Percentiles rank a stretch among this genome's conserved stretches.
Evolutionary conservation across 2,329 filamentous ascomycete genomes (phyloP).

Genomic region (Exophiala sp.): DNA sequence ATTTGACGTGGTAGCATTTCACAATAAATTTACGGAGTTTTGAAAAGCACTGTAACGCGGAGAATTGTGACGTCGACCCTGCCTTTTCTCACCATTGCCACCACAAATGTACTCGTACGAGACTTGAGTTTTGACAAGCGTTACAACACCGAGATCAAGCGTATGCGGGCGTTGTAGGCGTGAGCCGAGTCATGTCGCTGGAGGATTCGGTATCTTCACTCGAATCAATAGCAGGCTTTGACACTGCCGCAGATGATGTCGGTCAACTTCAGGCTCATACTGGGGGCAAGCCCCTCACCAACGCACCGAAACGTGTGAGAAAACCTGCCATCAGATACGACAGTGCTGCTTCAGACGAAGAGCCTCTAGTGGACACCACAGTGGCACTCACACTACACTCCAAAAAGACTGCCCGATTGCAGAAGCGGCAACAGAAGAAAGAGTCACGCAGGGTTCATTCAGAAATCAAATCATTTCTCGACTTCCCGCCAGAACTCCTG

Average conservation of each 20-base stretch:
- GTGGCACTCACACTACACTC: conserved; percentile 21
- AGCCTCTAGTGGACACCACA: conserved; percentile 26
- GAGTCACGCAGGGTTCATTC: conserved; percentile 17
- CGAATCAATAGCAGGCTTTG: neutral
- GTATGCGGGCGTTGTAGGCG: no score
- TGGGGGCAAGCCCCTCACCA: no score
- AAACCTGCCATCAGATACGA: neutral
- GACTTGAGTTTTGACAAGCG: no score
- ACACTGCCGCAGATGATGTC: neutral
- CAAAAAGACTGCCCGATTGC: conserved; percentile 24
- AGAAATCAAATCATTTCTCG: conserved; percentile 21
- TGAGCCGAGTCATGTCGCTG: neutral
- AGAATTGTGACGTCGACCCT: no score
- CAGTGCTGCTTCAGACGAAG: conserved; percentile 7
- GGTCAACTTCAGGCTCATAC: neutral
- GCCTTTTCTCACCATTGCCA: no score
- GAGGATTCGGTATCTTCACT: neutral
- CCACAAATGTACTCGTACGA: no score
- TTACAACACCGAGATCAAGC: no score
- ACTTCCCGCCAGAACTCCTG: conserved; percentile 25
- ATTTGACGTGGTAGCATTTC: no score
- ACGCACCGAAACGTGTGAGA: neutral
- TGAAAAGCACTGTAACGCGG: no score
- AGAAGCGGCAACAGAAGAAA: conserved; percentile 22
- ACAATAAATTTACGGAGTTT: no score